Base-by-base conservation (phyloP, 495 filamentous ascomycete species). In the Aspergillus sclerotioniger region DNA sequence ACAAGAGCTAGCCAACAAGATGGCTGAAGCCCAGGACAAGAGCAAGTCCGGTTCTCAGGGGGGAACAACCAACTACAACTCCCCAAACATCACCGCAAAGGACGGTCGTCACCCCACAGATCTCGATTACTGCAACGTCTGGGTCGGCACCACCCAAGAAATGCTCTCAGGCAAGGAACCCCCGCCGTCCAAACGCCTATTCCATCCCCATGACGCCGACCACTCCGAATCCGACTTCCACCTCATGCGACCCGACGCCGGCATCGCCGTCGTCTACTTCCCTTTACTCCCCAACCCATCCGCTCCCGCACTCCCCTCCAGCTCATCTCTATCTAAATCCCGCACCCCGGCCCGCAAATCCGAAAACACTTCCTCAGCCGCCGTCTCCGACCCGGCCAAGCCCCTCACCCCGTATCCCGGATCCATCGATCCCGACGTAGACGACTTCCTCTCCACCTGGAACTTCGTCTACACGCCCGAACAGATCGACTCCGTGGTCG, bases 381-480 rank as follows among this genome's bases (percentile, higher is more conserved):
- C 63, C 17, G 48, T 52, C 3, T 37, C 55, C 8, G 70, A 72
- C 45, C 41, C 62, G 4, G 51, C 57, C 16, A 41, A 62, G 15
- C 71, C 66, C 0, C 55, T 66, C 0, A 55, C 63, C 0, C 73
- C 75, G 0, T 84, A 86, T 17, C 89, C 93, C 1, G 80, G 80
- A 6, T 88, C 84, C 51, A 87, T 97, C 25, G 86, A 96, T 67
- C 93, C 94, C 0, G 82, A 87, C 33, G 83, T 78, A 12, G 85
- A 82, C 56, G 89, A 92, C 50, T 98, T 92, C 76, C 82, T 97
- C 71, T 90, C 85, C 62, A 98, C 94, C 1, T 98, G 94, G 94
- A 98, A 97, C 69, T 97, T 97, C 67, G 85, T 96, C 44, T 97
- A 96, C 72, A 91, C 89, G 33, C 89, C 91, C 0, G 82, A 90